These are phyloP conservation scores for Globisporangium alternatum DNA, from an alignment of 352 stramenopile genomes.

Conservation along the genomic window DNA sequence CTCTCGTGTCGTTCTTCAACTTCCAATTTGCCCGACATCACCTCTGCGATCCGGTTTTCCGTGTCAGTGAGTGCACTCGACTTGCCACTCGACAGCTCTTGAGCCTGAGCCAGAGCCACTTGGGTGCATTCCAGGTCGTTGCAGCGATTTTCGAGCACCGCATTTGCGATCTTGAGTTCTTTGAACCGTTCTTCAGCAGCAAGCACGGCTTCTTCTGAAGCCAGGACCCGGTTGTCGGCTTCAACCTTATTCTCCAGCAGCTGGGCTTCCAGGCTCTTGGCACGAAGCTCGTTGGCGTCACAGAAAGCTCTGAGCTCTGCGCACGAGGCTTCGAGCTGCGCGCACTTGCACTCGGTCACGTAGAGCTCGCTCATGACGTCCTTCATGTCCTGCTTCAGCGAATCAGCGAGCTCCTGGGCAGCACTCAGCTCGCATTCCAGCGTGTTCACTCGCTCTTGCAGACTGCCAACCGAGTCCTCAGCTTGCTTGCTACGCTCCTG, in stretches of 20 bases:
- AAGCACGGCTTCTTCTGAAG: neutral
- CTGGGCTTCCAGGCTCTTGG: neutral
- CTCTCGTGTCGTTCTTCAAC: neutral
- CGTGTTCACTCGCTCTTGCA: conserved; percentile 7
- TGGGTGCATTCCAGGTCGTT: neutral
- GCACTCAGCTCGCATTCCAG: neutral
- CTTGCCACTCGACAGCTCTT: neutral
- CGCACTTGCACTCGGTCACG: conserved; percentile 13
- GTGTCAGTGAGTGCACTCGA: neutral
- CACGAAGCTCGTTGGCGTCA: neutral
- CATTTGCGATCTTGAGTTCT: neutral
- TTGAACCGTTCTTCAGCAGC: neutral
- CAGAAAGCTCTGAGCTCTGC: neutral
- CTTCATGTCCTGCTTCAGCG: conserved; percentile 11
- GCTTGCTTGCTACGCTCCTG: conserved; percentile 1
- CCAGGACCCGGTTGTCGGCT: neutral
- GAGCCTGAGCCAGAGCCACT: too few relatives aligned
- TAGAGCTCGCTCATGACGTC: conserved; percentile 19
- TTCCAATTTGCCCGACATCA: neutral
- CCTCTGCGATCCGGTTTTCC: neutral
- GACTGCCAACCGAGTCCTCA: conserved; percentile 3
- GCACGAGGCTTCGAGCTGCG: conserved; percentile 5
- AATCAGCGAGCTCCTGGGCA: neutral
- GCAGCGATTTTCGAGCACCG: neutral
- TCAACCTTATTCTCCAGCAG: neutral